Evolutionary conservation across 116 monocot species (phyloP).

Genomic region (Trichopus zeylanicus): DNA sequence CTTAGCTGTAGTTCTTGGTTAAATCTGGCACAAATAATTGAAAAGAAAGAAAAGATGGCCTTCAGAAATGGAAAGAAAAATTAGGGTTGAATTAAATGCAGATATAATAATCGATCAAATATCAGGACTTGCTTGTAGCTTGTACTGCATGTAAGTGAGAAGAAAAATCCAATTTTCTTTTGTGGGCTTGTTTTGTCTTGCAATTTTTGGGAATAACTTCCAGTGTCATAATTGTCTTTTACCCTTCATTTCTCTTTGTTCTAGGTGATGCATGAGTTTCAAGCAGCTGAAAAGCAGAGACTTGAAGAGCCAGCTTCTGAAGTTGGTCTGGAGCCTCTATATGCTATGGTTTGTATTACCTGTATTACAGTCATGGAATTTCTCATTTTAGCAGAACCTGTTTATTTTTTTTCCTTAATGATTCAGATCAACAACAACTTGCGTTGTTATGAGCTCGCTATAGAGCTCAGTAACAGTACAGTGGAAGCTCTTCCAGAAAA

Average conservation of each 20-base stretch:
- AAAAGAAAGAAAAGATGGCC: too few species aligned
- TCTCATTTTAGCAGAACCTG: not conserved
- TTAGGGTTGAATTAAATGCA: too few species aligned
- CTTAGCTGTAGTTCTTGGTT: too few species aligned
- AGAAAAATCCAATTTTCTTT: too few species aligned
- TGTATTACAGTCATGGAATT: constrained; percentile 3
- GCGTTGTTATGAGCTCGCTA: constrained; percentile 91
- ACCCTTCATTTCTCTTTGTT: not conserved
- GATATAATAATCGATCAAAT: too few species aligned
- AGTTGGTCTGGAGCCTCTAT: constrained; percentile 84
- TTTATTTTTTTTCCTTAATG: constrained; percentile 4
- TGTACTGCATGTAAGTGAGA: too few species aligned
- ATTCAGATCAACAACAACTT: constrained; percentile 96
- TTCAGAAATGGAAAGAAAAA: too few species aligned
- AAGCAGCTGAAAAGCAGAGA: constrained; percentile 87
- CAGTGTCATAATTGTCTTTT: too few species aligned
- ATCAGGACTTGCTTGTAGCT: too few species aligned
- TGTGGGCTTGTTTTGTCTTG: not conserved
- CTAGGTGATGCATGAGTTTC: constrained; percentile 97
- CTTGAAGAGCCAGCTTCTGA: constrained; percentile 95
- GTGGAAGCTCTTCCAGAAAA: constrained; percentile 92
- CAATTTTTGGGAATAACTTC: too few species aligned
- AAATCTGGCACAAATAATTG: too few species aligned
- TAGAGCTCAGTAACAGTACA: constrained; percentile 81
- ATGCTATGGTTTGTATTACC: constrained; percentile 77